These are phyloP conservation scores for Candida chilensis DNA, from an alignment of 805 yeast species.

Conservation along the genomic window DNA sequence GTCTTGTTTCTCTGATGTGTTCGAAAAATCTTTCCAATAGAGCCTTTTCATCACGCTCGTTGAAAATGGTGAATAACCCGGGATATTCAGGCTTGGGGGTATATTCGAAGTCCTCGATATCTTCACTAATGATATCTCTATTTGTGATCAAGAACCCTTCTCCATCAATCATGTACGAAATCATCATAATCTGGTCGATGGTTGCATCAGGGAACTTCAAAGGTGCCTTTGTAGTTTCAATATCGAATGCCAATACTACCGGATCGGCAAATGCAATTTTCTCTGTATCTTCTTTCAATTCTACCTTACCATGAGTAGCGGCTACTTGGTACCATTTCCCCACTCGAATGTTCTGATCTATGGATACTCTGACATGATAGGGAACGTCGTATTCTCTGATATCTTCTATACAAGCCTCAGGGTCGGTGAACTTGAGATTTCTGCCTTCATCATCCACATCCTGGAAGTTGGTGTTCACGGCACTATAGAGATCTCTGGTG, in stretches of 20 bases:
- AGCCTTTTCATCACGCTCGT: conserved; percentile 78
- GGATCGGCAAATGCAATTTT: conserved; percentile 96
- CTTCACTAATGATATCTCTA: conserved; percentile 88
- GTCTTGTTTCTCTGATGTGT: conserved; percentile 79
- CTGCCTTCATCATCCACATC: conserved; percentile 16
- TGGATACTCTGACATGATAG: conserved; percentile 92
- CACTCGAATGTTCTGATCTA: conserved; percentile 77
- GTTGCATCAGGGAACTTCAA: conserved; percentile 90
- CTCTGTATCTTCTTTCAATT: conserved; percentile 51
- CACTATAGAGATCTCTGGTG: conserved; percentile 59
- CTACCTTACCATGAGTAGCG: conserved; percentile 46
- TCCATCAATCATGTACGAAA: conserved; percentile 98
- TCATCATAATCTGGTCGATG: conserved; percentile 95
- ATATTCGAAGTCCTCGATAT: conserved; percentile 94
- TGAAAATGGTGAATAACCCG: conserved; percentile 82
- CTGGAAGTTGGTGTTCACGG: conserved; percentile 32
- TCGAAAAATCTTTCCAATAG: conserved; percentile 74
- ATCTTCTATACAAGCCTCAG: conserved; percentile 64
- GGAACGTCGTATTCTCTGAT: conserved; percentile 95
- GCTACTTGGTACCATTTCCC: conserved; percentile 93
- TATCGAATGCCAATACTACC: conserved; percentile 92
- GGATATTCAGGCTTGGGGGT: conserved; percentile 96
- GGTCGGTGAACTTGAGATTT: conserved; percentile 29
- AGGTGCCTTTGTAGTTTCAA: conserved; percentile 95
- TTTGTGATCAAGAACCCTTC: conserved; percentile 92